phyloP scores from a whole-genome alignment of 345 rosid genomes.

The Hibiscus tridactylites region DNA sequence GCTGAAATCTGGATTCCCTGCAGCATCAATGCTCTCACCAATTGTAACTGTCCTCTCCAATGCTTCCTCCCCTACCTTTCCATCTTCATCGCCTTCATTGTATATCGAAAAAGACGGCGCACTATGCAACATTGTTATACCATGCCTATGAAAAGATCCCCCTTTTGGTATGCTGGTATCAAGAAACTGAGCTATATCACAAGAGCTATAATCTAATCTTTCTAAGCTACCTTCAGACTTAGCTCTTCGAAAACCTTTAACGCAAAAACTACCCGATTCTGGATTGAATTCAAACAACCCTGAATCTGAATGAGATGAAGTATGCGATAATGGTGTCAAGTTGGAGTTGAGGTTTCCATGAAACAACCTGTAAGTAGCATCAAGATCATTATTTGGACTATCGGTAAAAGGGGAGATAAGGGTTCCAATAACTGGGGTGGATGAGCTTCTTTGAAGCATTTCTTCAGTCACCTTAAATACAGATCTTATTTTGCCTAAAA shows the following conservation, averaged over 20 bases:
- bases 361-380: slow-evolving; percentile 4
- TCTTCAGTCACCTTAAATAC: slow-evolving; percentile 2
- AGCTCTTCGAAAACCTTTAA: slow-evolving; percentile 19
- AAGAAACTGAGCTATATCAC: slow-evolving; percentile 16
- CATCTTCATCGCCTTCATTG: slow-evolving; percentile 27
- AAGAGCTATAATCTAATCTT: slow-evolving; percentile 8
- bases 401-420: slow-evolving; percentile 12
- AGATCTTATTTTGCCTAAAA: background rate
- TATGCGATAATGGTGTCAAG: slow-evolving; percentile 4
- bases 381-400: slow-evolving; percentile 15
- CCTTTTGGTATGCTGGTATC: slow-evolving; percentile 11
- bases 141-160: slow-evolving; percentile 1
- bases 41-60: slow-evolving; percentile 39
- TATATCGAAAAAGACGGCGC: slow-evolving; percentile 52
- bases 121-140: slow-evolving; percentile 37
- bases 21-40: slow-evolving; percentile 31
- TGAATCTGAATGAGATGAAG: slow-evolving; percentile 12
- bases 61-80: slow-evolving; percentile 10
- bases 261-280: background rate
- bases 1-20: slow-evolving; percentile 37
- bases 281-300: slow-evolving; percentile 5
- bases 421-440: slow-evolving; percentile 13
- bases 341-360: background rate
- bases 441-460: slow-evolving; percentile 25
- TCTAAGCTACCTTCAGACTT: slow-evolving; percentile 27